Evolutionary conservation across 1,284 basidiomycete species (phyloP), one percentile per base, ranked within the genome.

Genomic region (Heimioporus retisporus): DNA sequence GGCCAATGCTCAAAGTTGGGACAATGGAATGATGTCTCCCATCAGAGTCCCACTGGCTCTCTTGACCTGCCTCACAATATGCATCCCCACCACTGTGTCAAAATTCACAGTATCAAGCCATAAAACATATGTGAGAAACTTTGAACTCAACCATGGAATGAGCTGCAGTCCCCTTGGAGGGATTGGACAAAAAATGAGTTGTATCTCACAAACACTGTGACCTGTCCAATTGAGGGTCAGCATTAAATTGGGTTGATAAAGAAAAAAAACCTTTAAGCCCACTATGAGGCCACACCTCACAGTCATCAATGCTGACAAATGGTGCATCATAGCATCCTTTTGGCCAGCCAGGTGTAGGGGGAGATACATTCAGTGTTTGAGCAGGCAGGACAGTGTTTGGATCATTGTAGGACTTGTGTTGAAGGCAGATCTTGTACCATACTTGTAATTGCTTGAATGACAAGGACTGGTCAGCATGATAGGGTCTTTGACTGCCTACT

Each of bases 341-440:
- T 6, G 69, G 66, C 73, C 72, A 76, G 14, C 67, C 55, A 35
- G 55, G 44, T n/a, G 51, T 61, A 16, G 73, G 71, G 46, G 74
- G 75, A 6, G 59, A 66, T 4, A 71, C 73, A 68, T 77, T 70
- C 46, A 80, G 53, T 8, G 72, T 76, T 59, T 71, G 66, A 15
- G 75, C 50, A 19, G 71, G 68, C 8, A 76, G 62, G 35, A 71
- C 50, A 15, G 60, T 42, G 43, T 68, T 65, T 14, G 69, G 74
- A 50, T 65, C 18, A 44, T 75, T 71, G 55, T 71, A 75, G 15
- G n/a, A 18, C 16, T n/a, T 56, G n/a, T 56, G 55, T 21, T 56
- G 40, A n/a, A 56, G 40, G 7, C 14, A 4, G 40, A 42, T 21
- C 18, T 56, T 56, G n/a, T 56, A 21, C 55, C 40, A 56, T 15